Evolutionary conservation across 345 rosid species (phyloP), one percentile per base, ranked within the genome.

Genomic region (Lepidium aucheri): DNA sequence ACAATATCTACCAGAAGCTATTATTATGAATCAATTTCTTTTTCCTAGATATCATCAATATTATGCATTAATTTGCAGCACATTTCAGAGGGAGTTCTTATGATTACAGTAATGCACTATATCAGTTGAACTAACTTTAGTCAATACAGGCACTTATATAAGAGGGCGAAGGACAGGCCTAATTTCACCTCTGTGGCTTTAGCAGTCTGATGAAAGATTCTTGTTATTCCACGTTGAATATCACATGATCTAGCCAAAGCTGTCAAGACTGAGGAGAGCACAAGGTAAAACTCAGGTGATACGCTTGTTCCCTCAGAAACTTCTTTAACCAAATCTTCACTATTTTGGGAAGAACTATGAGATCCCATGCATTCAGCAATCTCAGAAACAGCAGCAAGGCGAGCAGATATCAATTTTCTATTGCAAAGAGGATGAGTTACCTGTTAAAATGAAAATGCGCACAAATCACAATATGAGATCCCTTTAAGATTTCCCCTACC

Each of bases 331-430:
- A 71, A 67, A 30, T 68, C 78, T 32, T 55, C 70, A 22, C 59
- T 69, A 47, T 22, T 40, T 62, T 76, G 82, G 43, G 79, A 76
- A 62, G 72, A 77, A 78, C 72, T 88, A 63, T 55, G 68, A 53
- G 85, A 83, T 24, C 94, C 83, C 91, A 90, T 84, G 72, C 84
- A 83, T 63, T 83, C 90, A 72, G 83, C 79, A 72, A 90, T 90
- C 85, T 93, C 98, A 74, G 94, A 87, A 80, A 93, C 98, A 79
- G 96, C 97, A 81, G 86, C 94, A 71, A 90, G 98, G 70, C 98
- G 98, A 81, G 94, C 84, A 63, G 70, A 77, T 71, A 93, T 93
- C 89, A 85, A 75, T 79, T 81, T 83, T 83, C 80, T 80, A 69
- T 85, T 85, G 72, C 94, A 82, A 70, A 93, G 82, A 65, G 98